These are phyloP conservation scores for Pythium guiyangense DNA, from an alignment of 352 stramenopile species.

Conservation along the genomic window DNA sequence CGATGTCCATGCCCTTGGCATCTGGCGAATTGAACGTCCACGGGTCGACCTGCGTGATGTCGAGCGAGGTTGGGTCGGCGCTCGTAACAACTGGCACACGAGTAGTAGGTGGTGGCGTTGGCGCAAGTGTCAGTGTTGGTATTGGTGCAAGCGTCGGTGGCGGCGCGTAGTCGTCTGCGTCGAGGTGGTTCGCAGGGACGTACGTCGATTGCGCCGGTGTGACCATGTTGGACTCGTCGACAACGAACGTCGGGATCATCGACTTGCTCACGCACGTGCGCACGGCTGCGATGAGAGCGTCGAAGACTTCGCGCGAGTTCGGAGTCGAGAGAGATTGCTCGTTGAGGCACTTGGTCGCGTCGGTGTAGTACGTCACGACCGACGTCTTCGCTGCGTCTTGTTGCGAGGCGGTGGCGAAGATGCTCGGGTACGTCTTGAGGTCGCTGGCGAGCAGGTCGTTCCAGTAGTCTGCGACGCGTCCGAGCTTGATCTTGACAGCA, in stretches of 20 bases:
- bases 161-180: slow-evolving; percentile 1
- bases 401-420: neutral
- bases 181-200: slow-evolving; percentile 2
- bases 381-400: neutral
- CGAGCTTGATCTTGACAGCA: slow-evolving; percentile 1
- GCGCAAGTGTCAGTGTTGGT: too few relatives aligned
- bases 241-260: too few relatives aligned
- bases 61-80: too few relatives aligned
- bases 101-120: neutral
- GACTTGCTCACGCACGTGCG: neutral
- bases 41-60: too few relatives aligned
- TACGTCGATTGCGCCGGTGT: slow-evolving; percentile 1
- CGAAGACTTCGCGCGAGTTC: neutral
- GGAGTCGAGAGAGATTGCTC: neutral
- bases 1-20: too few relatives aligned
- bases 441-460: neutral
- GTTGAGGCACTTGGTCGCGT: slow-evolving; percentile 1
- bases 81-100: too few relatives aligned
- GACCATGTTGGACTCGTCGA: slow-evolving; percentile 3
- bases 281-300: neutral
- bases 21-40: too few relatives aligned
- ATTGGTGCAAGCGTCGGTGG: neutral
- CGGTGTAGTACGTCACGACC: slow-evolving; percentile 3
- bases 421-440: neutral
- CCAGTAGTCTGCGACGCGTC: slow-evolving; percentile 3